Conservation (phyloP, 164 flowering plant genomes). For the Annona squamosa region DNA sequence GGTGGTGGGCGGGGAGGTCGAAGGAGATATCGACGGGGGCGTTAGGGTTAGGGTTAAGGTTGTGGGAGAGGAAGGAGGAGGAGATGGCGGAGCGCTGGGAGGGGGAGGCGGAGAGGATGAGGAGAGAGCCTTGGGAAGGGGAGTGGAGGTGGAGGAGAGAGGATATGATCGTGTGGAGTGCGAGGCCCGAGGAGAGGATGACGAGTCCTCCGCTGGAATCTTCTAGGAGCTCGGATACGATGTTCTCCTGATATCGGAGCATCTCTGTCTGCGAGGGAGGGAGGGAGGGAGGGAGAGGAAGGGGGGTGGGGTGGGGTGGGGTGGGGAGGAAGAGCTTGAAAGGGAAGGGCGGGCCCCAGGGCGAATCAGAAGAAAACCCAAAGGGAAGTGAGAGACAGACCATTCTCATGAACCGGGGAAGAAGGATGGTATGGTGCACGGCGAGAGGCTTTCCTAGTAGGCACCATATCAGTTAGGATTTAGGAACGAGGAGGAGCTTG, state of each 20-base stretch:
- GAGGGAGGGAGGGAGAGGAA: neutral
- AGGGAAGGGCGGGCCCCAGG: no score
- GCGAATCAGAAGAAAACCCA: no score
- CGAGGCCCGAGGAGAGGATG: conserved; percentile 76
- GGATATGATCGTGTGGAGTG: conserved; percentile 61
- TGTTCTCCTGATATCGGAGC: conserved; percentile 81
- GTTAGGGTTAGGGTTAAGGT: neutral
- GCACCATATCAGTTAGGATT: no score
- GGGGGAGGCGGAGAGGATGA: conserved; percentile 64
- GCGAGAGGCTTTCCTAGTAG: no score
- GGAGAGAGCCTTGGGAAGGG: conserved; percentile 60
- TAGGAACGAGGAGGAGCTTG: no score
- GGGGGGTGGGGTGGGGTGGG: no score
- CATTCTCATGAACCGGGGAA: no score
- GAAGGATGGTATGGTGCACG: no score
- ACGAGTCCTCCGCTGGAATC: conserved; percentile 67
- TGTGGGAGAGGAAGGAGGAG: conserved; percentile 6
- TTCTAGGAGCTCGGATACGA: conserved; percentile 73
- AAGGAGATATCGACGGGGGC: conserved; percentile 57
- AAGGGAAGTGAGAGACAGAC: no score
- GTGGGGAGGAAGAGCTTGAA: no score
- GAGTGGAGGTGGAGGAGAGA: conserved; percentile 71
- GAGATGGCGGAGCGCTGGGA: conserved; percentile 41
- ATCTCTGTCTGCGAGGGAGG: conserved; percentile 12
- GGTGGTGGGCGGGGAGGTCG: conserved; percentile 55